Percentiles rank a stretch among this genome's conserved stretches.
phyloP scores from a whole-genome alignment of 139 green algal species.

The Chlorella sp. region DNA sequence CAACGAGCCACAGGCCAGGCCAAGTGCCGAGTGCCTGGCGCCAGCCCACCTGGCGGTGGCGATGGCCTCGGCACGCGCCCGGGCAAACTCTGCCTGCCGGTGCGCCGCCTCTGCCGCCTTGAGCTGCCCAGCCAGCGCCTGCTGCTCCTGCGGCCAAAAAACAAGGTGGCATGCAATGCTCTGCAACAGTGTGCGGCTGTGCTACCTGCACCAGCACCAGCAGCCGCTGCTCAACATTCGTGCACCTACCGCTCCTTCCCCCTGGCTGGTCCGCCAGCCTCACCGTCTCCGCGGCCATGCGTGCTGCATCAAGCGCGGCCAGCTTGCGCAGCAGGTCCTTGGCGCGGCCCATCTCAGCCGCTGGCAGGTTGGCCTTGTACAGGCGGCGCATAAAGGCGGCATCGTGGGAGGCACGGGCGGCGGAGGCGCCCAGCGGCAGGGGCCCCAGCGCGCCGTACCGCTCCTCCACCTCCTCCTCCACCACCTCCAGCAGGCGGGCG shows the following conservation, averaged over 20 bases:
- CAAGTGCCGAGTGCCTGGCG: background rate
- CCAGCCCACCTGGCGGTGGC: constrained; percentile 32
- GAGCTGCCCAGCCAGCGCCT: constrained; percentile 20
- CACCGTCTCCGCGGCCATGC: constrained; percentile 3
- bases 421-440: background rate
- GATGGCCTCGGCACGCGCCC: constrained; percentile 31
- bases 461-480: constrained; percentile 43
- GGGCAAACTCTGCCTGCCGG: constrained; percentile 42
- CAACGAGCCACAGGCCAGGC: background rate
- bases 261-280: too few relatives aligned
- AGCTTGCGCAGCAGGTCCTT: constrained; percentile 45
- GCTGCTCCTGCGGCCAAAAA: constrained; percentile 28
- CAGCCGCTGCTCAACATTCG: too few relatives aligned
- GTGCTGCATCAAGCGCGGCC: constrained; percentile 12
- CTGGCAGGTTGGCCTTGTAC: constrained; percentile 36
- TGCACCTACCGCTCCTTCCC: too few relatives aligned
- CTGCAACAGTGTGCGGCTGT: background rate
- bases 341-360: constrained; percentile 8
- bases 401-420: background rate
- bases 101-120: constrained; percentile 22
- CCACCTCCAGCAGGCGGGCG: constrained; percentile 25
- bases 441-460: constrained; percentile 6
- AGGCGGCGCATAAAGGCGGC: constrained; percentile 22
- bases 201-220: background rate
- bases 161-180: background rate